Conservation (phyloP, 2,329 filamentous ascomycete species). For the Chaetomiaceae sp. region DNA sequence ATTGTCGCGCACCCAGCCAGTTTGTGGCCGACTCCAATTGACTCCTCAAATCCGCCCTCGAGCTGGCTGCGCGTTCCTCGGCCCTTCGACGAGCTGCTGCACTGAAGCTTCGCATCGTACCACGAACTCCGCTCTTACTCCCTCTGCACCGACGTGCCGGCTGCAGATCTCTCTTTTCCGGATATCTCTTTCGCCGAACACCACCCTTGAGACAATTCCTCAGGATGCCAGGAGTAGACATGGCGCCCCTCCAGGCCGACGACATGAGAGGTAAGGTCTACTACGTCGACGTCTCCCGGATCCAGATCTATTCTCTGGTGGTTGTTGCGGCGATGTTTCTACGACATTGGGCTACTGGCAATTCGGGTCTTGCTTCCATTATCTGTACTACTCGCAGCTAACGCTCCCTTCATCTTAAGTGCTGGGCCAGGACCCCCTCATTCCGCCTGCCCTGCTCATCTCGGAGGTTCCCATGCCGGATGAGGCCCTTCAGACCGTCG, state of each 20-base stretch:
- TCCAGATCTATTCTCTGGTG: neutral
- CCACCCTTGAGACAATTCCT: slow-evolving; percentile 4
- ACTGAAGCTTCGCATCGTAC: neutral
- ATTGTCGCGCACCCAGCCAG: too few relatives aligned
- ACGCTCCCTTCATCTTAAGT: slow-evolving; percentile 47
- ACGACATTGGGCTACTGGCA: too few relatives aligned
- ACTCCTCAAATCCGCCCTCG: neutral
- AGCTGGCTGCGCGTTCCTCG: neutral
- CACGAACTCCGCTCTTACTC: neutral
- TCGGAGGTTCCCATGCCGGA: slow-evolving; percentile 72
- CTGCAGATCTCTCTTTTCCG: neutral
- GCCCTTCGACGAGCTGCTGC: neutral
- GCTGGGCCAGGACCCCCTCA: slow-evolving; percentile 87
- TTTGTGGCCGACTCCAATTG: too few relatives aligned
- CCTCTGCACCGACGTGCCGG: neutral
- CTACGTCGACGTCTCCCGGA: neutral
- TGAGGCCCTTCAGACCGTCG: slow-evolving; percentile 58
- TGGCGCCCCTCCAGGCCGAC: slow-evolving; percentile 38
- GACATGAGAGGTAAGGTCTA: slow-evolving; percentile 33
- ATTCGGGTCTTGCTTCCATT: too few relatives aligned
- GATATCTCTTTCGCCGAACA: neutral
- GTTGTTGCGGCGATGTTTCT: neutral
- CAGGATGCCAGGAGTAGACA: slow-evolving; percentile 38
- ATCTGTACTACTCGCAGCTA: too few relatives aligned
- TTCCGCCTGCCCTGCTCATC: slow-evolving; percentile 79